Evolutionary conservation across 192 early-diverging fungal species (phyloP).

Genomic region (Coemansia sp.): DNA sequence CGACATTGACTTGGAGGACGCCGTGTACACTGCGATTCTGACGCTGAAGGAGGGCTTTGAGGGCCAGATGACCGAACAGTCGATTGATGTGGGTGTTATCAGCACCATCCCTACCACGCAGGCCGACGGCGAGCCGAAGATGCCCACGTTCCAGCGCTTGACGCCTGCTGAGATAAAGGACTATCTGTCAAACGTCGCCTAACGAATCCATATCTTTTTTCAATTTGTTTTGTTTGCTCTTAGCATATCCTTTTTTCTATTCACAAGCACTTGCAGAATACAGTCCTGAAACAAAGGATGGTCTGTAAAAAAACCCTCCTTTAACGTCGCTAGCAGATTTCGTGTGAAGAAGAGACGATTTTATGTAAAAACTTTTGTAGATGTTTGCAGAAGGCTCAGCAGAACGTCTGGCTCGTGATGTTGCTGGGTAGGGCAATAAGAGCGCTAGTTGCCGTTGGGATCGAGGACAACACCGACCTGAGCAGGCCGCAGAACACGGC

Average conservation of each 20-base stretch:
- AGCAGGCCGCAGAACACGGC: conserved; percentile 87
- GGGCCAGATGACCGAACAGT: conserved; percentile 94
- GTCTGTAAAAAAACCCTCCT: too few species aligned
- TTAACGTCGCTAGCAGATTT: too few species aligned
- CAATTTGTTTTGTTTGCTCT: not conserved
- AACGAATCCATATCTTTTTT: not conserved
- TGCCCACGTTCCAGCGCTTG: conserved; percentile 78
- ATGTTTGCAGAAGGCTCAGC: not conserved
- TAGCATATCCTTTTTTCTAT: not conserved
- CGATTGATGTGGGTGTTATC: conserved; percentile 93
- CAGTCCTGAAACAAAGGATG: not conserved
- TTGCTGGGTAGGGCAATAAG: not conserved
- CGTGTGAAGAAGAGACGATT: not conserved
- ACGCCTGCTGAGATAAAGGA: conserved; percentile 86
- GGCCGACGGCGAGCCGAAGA: conserved; percentile 54
- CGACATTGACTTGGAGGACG: conserved; percentile 96
- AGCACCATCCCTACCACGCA: conserved; percentile 38
- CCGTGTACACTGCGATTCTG: conserved; percentile 97
- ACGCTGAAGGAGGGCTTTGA: conserved; percentile 99
- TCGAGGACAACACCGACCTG: conserved; percentile 92
- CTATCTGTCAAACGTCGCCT: conserved; percentile 91
- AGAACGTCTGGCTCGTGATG: not conserved
- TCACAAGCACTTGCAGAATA: conserved; percentile 3
- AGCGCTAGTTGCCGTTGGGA: conserved; percentile 40
- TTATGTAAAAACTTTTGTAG: too few species aligned